Conservation (phyloP, 1,284 basidiomycete genomes). For the Rhodofomes roseus region DNA sequence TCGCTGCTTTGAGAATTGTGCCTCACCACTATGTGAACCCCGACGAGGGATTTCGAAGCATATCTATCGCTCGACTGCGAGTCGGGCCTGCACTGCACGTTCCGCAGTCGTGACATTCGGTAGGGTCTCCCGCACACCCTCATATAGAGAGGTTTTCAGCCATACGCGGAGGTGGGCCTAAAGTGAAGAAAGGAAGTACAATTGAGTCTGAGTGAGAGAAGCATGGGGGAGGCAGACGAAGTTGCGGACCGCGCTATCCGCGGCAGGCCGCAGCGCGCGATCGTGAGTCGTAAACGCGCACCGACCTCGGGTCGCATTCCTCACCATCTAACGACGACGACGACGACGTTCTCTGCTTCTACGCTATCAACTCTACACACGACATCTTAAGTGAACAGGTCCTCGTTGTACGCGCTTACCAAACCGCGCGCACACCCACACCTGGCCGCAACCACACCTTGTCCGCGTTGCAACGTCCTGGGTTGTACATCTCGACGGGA, state of each 20-base stretch:
- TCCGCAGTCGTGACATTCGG: too few species aligned
- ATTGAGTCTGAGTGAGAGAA: too few species aligned
- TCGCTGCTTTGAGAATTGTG: too few species aligned
- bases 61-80: too few species aligned
- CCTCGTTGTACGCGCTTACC: background rate
- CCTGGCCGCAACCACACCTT: constrained; percentile 11
- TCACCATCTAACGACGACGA: background rate
- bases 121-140: too few species aligned
- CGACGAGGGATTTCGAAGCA: too few species aligned
- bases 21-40: too few species aligned
- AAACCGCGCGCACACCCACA: constrained; percentile 1
- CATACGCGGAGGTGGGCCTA: too few species aligned
- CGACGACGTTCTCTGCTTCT: background rate
- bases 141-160: too few species aligned
- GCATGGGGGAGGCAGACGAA: too few species aligned
- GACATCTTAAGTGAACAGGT: background rate
- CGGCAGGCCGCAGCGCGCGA: background rate
- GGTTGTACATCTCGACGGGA: background rate
- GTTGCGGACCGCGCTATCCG: background rate
- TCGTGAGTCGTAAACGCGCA: background rate
- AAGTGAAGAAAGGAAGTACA: too few species aligned
- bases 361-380: background rate
- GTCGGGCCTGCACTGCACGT: too few species aligned
- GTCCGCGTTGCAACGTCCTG: constrained; percentile 2
- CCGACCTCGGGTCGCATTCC: background rate